Conservation (phyloP, 176 grass and related monocot species). For the Chloris gayana region DNA sequence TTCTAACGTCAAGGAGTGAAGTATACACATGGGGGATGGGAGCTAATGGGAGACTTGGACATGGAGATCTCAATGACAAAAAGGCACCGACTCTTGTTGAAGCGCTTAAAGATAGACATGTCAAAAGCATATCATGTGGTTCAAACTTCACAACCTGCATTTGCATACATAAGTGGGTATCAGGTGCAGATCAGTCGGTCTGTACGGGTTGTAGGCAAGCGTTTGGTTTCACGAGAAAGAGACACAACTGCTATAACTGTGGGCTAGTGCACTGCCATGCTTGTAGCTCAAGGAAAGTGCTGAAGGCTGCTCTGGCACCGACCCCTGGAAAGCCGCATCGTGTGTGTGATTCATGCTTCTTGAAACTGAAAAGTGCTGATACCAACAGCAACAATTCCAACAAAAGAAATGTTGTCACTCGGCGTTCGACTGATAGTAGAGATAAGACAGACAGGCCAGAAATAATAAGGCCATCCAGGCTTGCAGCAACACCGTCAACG, state of each 20-base stretch:
- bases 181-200: constrained; percentile 80
- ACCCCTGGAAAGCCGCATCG: constrained; percentile 93
- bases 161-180: constrained; percentile 99
- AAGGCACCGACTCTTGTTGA: constrained; percentile 79
- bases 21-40: constrained; percentile 97
- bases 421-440: constrained; percentile 67
- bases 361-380: constrained; percentile 83
- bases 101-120: constrained; percentile 83
- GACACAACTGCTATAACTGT: constrained; percentile 84
- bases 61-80: constrained; percentile 75
- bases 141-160: constrained; percentile 97
- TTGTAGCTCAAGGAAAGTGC: constrained; percentile 89
- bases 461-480: constrained; percentile 54
- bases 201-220: constrained; percentile 93
- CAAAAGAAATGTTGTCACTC: constrained; percentile 68
- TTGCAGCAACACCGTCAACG: constrained; percentile 34
- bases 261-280: constrained; percentile 91
- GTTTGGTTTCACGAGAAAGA: constrained; percentile 95
- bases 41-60: constrained; percentile 86
- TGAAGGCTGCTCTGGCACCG: constrained; percentile 85
- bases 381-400: constrained; percentile 30
- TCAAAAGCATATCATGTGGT: constrained; percentile 96
- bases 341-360: constrained; percentile 94
- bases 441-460: constrained; percentile 65
- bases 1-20: constrained; percentile 82